Evolutionary conservation across 2,329 filamentous ascomycete species (phyloP).

Genomic region (Sarocladium kiliense): DNA sequence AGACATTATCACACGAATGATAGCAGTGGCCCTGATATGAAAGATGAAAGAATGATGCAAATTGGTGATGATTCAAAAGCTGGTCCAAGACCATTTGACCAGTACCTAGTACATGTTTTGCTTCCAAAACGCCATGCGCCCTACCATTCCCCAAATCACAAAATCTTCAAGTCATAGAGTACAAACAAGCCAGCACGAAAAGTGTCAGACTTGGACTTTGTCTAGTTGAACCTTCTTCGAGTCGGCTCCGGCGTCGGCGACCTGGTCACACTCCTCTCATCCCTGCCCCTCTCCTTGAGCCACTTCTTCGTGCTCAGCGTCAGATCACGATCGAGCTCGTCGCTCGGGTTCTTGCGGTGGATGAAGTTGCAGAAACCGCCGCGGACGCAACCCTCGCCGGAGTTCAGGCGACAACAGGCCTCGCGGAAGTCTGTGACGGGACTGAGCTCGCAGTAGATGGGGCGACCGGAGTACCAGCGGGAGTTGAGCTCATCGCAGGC

Average conservation of each 20-base stretch:
- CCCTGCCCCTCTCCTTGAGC: slow-evolving; percentile 77
- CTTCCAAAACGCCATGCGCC: slow-evolving; percentile 8
- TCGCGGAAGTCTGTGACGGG: slow-evolving; percentile 98
- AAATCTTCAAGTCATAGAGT: not conserved
- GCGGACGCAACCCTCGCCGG: slow-evolving; percentile 88
- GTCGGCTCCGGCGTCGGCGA: slow-evolving; percentile 85
- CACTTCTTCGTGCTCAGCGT: slow-evolving; percentile 93
- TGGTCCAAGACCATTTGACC: not conserved
- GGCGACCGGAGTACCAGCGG: slow-evolving; percentile 93
- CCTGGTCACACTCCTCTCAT: slow-evolving; percentile 74
- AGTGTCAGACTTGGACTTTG: not conserved
- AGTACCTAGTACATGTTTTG: slow-evolving; percentile 2
- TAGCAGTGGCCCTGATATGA: not conserved
- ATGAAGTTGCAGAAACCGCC: slow-evolving; percentile 99
- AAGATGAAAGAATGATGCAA: not conserved
- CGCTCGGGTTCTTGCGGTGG: slow-evolving; percentile 87
- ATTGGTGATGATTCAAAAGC: slow-evolving; percentile 3
- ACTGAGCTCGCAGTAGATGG: slow-evolving; percentile 96
- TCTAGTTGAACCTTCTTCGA: slow-evolving; percentile 53
- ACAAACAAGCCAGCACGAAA: not conserved
- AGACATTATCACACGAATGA: not conserved
- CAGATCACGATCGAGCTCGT: slow-evolving; percentile 84
- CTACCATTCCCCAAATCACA: not conserved
- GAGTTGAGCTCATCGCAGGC: slow-evolving; percentile 92
- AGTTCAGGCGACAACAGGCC: slow-evolving; percentile 92